These are phyloP conservation scores for Acer negundo DNA, from an alignment of 345 rosid species.

Conservation along the genomic window DNA sequence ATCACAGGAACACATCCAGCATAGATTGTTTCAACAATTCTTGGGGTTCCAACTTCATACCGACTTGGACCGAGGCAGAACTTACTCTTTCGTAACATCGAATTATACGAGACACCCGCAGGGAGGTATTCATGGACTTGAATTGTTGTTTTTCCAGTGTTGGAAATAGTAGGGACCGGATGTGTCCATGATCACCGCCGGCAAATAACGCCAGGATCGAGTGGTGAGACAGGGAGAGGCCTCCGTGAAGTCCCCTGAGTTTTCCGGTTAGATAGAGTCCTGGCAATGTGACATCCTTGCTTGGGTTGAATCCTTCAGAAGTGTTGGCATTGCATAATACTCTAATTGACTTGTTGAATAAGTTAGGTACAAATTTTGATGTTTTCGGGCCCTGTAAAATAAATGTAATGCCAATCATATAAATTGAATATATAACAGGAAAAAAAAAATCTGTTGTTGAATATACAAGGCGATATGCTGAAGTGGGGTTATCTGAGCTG, in stretches of 20 bases:
- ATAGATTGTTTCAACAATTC: conserved; percentile 72
- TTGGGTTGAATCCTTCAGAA: conserved; percentile 75
- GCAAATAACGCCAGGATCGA: conserved; percentile 71
- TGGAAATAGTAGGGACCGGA: conserved; percentile 53
- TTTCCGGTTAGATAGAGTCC: conserved; percentile 76
- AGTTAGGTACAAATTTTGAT: conserved; percentile 54
- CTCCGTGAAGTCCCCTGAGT: conserved; percentile 45
- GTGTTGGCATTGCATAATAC: conserved; percentile 79
- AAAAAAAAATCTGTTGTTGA: too few relatives aligned
- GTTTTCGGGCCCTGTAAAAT: conserved; percentile 58
- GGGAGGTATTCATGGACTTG: conserved; percentile 58
- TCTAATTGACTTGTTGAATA: conserved; percentile 66
- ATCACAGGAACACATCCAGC: conserved; percentile 68
- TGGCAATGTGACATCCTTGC: conserved; percentile 69
- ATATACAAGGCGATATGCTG: too few relatives aligned
- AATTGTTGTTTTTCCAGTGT: conserved; percentile 56
- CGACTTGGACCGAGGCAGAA: conserved; percentile 78
- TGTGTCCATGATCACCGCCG: conserved; percentile 67
- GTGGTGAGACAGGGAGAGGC: conserved; percentile 43
- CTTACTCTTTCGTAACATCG: conserved; percentile 57
- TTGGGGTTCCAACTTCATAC: conserved; percentile 85
- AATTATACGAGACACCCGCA: conserved; percentile 33
- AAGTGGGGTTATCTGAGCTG: too few relatives aligned
- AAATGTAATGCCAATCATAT: too few relatives aligned
- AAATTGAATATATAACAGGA: too few relatives aligned